These are phyloP conservation scores for Noccaea caerulescens DNA, from an alignment of 345 rosid species.

Conservation along the genomic window DNA sequence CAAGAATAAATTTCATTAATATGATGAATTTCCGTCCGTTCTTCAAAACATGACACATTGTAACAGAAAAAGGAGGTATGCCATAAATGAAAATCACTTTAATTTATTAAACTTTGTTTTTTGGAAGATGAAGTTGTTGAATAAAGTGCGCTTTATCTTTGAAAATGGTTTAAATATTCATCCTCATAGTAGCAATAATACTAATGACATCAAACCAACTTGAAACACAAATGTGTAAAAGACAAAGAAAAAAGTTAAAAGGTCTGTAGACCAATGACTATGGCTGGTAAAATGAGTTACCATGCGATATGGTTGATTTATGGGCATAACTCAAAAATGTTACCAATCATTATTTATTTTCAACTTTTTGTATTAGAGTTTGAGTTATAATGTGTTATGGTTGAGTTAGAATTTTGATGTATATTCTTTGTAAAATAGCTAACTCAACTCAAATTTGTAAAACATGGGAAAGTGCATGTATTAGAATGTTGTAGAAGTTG, in stretches of 20 bases:
- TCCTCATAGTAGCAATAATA: conserved; percentile 9
- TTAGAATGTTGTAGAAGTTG: no score
- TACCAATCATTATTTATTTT: no score
- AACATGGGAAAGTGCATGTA: no score
- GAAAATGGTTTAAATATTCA: conserved; percentile 11
- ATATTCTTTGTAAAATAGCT: no score
- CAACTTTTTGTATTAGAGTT: no score
- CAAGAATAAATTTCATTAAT: not conserved
- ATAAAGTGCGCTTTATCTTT: conserved; percentile 10
- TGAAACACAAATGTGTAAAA: not conserved
- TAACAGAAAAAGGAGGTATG: conserved; percentile 28
- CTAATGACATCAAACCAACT: not conserved
- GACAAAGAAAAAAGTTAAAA: not conserved
- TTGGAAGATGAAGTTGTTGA: not conserved
- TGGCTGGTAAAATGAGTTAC: no score
- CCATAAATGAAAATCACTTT: conserved; percentile 23
- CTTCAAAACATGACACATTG: conserved; percentile 16
- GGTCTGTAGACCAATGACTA: conserved; percentile 7
- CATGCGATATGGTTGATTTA: no score
- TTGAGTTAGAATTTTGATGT: no score
- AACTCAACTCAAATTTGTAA: no score
- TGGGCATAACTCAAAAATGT: no score
- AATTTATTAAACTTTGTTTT: not conserved
- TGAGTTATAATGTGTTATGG: no score
- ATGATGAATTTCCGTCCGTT: not conserved